Conservation (phyloP, 1,284 basidiomycete genomes). For the Ganoderma resinaceum region DNA sequence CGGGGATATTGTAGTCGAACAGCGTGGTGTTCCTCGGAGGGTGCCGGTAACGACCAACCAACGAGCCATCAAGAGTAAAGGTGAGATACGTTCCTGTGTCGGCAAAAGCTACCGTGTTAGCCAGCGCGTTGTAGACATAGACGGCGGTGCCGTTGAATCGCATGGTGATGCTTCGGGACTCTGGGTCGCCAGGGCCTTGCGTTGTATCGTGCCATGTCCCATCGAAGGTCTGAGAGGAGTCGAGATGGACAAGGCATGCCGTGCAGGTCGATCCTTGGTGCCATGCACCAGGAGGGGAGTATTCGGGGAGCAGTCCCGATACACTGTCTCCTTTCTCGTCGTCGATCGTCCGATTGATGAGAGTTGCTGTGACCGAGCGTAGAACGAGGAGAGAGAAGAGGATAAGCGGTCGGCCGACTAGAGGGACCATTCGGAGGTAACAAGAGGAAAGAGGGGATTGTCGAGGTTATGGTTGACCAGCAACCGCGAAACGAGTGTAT, state of each 20-base stretch:
- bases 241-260: slow-evolving; percentile 29
- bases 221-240: slow-evolving; percentile 25
- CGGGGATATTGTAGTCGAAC: slow-evolving; percentile 41
- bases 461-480: background rate
- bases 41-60: slow-evolving; percentile 36
- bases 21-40: slow-evolving; percentile 30
- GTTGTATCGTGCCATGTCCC: slow-evolving; percentile 36
- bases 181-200: background rate
- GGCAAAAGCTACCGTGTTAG: slow-evolving; percentile 22
- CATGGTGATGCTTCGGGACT: slow-evolving; percentile 9
- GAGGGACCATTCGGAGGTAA: background rate
- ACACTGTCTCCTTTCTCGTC: slow-evolving; percentile 48
- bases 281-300: slow-evolving; percentile 39
- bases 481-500: background rate
- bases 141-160: slow-evolving; percentile 38
- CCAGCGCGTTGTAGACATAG: slow-evolving; percentile 42
- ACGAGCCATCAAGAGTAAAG: slow-evolving; percentile 46
- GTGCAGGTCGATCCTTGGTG: slow-evolving; percentile 33
- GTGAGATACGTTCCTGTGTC: slow-evolving; percentile 43
- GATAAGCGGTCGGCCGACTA: background rate
- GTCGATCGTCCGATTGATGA: slow-evolving; percentile 50
- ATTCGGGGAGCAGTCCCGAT: slow-evolving; percentile 35
- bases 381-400: background rate
- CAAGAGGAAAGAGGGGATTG: background rate
- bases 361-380: background rate